These are phyloP conservation scores for Auriscalpium orientale DNA, from an alignment of 768 basidiomycete genomes.

Conservation along the genomic window DNA sequence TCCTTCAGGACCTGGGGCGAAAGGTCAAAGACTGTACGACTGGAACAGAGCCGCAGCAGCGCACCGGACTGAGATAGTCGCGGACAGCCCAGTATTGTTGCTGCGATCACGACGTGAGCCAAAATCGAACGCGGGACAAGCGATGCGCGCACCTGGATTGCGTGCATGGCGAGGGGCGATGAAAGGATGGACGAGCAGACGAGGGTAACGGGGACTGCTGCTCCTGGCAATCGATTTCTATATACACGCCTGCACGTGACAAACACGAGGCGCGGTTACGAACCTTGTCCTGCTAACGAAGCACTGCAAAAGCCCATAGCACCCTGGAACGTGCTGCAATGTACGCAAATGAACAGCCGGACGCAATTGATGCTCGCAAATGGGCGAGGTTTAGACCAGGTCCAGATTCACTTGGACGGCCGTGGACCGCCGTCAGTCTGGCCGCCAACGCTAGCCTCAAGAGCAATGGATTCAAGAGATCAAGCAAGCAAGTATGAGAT, in stretches of 20 bases:
- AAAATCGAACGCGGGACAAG: no score
- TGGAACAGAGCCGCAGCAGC: conserved; percentile 24
- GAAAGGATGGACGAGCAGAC: not conserved
- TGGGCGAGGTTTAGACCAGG: not conserved
- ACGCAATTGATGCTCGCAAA: not conserved
- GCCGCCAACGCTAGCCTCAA: not conserved
- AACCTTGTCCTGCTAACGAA: not conserved
- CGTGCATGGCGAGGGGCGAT: conserved; percentile 31
- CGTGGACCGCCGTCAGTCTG: not conserved
- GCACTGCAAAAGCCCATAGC: not conserved
- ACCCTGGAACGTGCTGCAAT: not conserved
- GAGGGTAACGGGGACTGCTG: conserved; percentile 7
- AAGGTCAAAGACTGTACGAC: conserved; percentile 24
- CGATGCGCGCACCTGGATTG: conserved; percentile 33
- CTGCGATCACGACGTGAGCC: conserved; percentile 20
- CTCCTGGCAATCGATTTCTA: conserved; percentile 17
- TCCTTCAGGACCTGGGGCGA: conserved; percentile 79
- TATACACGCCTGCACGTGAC: conserved; percentile 13
- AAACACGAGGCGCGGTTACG: not conserved
- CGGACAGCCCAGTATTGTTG: conserved; percentile 91
- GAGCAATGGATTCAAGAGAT: not conserved
- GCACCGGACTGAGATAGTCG: conserved; percentile 87
- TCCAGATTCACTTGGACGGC: not conserved
- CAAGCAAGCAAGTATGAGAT: not conserved
- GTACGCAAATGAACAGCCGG: not conserved